A percentile compares a stretch with the other conserved stretches of the same genome.
Conservation (phyloP, 768 basidiomycete species). For the Rhizopogon roseolus region DNA sequence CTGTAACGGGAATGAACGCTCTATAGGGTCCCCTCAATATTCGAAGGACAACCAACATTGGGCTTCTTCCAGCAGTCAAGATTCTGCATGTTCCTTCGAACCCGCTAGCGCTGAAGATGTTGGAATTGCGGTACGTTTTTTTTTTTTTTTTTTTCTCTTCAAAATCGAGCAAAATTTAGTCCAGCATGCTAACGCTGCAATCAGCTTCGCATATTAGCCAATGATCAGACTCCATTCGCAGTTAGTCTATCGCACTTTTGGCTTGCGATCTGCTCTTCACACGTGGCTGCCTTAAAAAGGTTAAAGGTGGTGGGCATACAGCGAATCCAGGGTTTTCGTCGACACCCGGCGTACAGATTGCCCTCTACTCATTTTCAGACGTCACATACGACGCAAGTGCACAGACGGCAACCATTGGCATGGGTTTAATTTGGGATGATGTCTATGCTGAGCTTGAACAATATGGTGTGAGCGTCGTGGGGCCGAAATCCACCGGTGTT, state of each 20-base stretch:
- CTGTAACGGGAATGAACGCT: neutral
- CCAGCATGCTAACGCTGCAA: neutral
- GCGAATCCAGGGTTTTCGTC: conserved; percentile 56
- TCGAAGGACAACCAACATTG: conserved; percentile 42
- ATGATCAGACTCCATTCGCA: conserved; percentile 46
- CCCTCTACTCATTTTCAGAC: conserved; percentile 45
- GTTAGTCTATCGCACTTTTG: conserved; percentile 23
- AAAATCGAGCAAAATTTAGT: neutral
- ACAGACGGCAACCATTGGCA: conserved; percentile 34
- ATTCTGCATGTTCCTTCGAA: conserved; percentile 50
- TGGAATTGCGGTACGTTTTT: conserved; percentile 38
- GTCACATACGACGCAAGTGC: conserved; percentile 34
- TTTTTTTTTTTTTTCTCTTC: too few relatives aligned
- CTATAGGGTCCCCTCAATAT: conserved; percentile 27
- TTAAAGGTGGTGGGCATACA: conserved; percentile 62
- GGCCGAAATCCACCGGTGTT: conserved; percentile 51
- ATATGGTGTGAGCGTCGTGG: conserved; percentile 49
- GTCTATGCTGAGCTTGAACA: conserved; percentile 40
- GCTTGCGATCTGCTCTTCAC: neutral
- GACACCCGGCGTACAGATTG: conserved; percentile 54
- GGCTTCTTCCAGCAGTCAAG: conserved; percentile 44
- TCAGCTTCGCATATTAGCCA: conserved; percentile 45
- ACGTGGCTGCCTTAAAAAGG: conserved; percentile 24
- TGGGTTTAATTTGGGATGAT: conserved; percentile 57
- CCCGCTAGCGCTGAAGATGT: conserved; percentile 52